Percentiles rank a stretch among this genome's conserved stretches.
Evolutionary conservation across 495 filamentous ascomycete species (phyloP).

Genomic region (Umbilicaria muhlenbergii): DNA sequence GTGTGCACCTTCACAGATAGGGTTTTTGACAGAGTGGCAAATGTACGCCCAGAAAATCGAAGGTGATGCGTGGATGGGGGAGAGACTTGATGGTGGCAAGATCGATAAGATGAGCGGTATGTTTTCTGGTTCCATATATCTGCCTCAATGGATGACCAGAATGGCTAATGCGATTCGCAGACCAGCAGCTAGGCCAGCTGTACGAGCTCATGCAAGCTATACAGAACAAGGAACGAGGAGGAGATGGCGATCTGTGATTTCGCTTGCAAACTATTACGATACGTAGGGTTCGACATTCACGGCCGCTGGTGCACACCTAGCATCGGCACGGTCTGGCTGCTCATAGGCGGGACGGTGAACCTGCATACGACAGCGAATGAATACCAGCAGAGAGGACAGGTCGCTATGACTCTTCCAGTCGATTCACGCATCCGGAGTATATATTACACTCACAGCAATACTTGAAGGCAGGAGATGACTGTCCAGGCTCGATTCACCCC

Average conservation of each 20-base stretch:
- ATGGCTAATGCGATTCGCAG: conserved; percentile 24
- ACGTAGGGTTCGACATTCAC: background rate
- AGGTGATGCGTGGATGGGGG: conserved; percentile 65
- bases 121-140: conserved; percentile 14
- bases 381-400: background rate
- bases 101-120: conserved; percentile 81
- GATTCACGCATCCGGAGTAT: too few relatives aligned
- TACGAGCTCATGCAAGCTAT: conserved; percentile 90
- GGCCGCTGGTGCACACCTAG: conserved; percentile 2
- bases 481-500: too few relatives aligned
- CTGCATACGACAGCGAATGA: background rate
- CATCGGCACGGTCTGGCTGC: conserved; percentile 3
- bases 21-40: conserved; percentile 95
- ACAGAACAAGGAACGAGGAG: conserved; percentile 36
- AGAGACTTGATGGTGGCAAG: conserved; percentile 32
- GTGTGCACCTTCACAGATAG: conserved; percentile 40
- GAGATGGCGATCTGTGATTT: conserved; percentile 5
- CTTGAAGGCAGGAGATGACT: too few relatives aligned
- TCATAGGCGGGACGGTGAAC: conserved; percentile 6
- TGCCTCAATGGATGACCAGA: background rate
- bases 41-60: conserved; percentile 83
- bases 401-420: too few relatives aligned
- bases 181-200: conserved; percentile 83
- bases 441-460: too few relatives aligned
- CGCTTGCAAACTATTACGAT: background rate